Percentiles rank a stretch among this genome's conserved stretches.
phyloP scores from a whole-genome alignment of 225 moss, liverwort and hornwort species.

The Straminergon stramineum region DNA sequence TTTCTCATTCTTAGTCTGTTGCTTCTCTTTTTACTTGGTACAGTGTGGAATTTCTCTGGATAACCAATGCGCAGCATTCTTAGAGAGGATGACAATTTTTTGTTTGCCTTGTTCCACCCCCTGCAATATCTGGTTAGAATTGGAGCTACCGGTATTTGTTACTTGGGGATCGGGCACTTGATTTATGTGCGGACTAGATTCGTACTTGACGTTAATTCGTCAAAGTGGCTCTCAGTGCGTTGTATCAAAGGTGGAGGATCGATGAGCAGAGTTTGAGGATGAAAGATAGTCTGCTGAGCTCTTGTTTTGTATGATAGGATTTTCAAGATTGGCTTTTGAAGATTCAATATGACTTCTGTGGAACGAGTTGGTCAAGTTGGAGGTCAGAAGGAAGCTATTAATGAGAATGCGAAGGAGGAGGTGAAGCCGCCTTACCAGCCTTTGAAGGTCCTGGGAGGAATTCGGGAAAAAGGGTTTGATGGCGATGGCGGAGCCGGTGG shows the following conservation, averaged over 20 bases:
- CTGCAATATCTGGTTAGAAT: background rate
- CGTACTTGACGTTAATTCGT: background rate
- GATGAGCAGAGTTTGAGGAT: background rate
- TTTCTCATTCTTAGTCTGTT: background rate
- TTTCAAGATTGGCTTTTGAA: background rate
- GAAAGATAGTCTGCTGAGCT: background rate
- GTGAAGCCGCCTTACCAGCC: slow-evolving; percentile 40
- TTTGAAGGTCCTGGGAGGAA: slow-evolving; percentile 49
- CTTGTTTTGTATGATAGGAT: background rate
- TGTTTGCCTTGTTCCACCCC: background rate
- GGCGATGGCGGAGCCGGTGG: slow-evolving; percentile 3
- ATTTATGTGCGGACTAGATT: background rate
- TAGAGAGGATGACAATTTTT: background rate
- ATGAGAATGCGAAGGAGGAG: slow-evolving; percentile 7
- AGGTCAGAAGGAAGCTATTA: background rate
- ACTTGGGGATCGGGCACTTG: background rate
- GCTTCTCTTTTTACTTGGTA: background rate
- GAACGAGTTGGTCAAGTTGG: slow-evolving; percentile 9
- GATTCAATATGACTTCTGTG: slow-evolving; percentile 24
- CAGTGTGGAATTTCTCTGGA: background rate
- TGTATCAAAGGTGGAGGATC: background rate
- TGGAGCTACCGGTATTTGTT: background rate
- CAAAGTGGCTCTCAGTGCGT: background rate
- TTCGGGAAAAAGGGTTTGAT: slow-evolving; percentile 75
- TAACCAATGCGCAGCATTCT: background rate